Percentiles rank a stretch among this genome's conserved stretches.
Conservation (phyloP, 805 yeast genomes). For the Metschnikowia corniflorae region DNA sequence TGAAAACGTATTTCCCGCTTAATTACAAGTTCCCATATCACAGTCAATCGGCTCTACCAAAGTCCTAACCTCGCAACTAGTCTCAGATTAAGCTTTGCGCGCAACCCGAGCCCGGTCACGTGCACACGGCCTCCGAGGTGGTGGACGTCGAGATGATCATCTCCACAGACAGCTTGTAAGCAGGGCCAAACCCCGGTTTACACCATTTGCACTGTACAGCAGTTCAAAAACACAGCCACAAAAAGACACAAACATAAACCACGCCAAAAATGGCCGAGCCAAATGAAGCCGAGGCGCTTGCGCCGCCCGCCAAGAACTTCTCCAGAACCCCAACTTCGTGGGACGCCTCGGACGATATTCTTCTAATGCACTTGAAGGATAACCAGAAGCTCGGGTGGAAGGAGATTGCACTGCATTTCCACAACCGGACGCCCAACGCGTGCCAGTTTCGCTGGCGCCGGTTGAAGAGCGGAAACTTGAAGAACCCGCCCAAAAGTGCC, state of each 20-base stretch:
- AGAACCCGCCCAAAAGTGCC: slow-evolving; percentile 39
- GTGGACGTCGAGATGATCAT: slow-evolving; percentile 19
- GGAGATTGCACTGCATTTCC: slow-evolving; percentile 75
- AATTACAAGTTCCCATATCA: too few relatives aligned
- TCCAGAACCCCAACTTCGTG: slow-evolving; percentile 45
- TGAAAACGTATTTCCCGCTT: too few relatives aligned
- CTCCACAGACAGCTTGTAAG: slow-evolving; percentile 7
- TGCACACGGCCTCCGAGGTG: background rate
- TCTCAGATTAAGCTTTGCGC: background rate
- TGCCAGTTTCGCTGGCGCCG: slow-evolving; percentile 90
- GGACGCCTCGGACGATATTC: slow-evolving; percentile 46
- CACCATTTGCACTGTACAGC: too few relatives aligned
- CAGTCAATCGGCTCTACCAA: too few relatives aligned
- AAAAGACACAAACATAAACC: too few relatives aligned
- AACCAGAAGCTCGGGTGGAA: slow-evolving; percentile 85
- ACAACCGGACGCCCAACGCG: slow-evolving; percentile 81
- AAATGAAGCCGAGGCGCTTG: too few relatives aligned
- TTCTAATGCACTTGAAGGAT: slow-evolving; percentile 62
- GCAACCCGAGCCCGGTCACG: background rate
- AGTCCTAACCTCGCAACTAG: too few relatives aligned
- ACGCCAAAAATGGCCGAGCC: too few relatives aligned
- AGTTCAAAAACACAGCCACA: too few relatives aligned
- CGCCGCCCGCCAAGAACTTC: slow-evolving; percentile 13
- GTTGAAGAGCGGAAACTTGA: slow-evolving; percentile 38
- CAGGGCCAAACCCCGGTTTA: slow-evolving; percentile 1